Conservation (phyloP, 2,329 filamentous ascomycete genomes). For the Exophiala mesophila region DNA sequence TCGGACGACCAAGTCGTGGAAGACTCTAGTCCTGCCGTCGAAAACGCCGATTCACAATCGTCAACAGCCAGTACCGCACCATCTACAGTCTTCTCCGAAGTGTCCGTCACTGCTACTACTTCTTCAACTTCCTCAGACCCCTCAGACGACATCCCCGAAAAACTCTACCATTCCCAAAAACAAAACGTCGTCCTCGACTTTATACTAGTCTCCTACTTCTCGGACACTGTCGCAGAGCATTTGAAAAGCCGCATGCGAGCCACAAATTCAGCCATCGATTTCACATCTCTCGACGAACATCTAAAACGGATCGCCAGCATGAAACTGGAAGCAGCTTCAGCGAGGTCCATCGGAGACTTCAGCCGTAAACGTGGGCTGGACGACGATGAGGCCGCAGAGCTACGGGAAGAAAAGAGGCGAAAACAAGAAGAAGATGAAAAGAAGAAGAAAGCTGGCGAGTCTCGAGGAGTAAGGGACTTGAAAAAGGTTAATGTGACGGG, state of each 20-base stretch:
- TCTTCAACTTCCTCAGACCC: constrained; percentile 34
- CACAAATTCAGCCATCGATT: constrained; percentile 53
- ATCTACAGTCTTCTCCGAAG: constrained; percentile 34
- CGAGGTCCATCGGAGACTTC: constrained; percentile 53
- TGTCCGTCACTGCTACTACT: constrained; percentile 35
- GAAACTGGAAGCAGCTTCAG: constrained; percentile 64
- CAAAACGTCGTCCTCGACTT: constrained; percentile 47
- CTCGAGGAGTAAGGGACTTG: constrained; percentile 69
- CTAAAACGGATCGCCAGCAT: constrained; percentile 61
- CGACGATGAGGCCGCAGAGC: constrained; percentile 40
- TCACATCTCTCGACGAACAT: constrained; percentile 66
- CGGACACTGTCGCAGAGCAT: constrained; percentile 33
- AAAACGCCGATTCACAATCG: constrained; percentile 24
- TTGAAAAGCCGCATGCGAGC: constrained; percentile 29
- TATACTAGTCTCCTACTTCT: constrained; percentile 47
- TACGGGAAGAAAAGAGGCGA: constrained; percentile 72
- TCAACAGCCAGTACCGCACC: constrained; percentile 30
- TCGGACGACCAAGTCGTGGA: constrained; percentile 27
- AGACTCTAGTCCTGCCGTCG: constrained; percentile 27
- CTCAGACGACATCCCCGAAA: constrained; percentile 31
- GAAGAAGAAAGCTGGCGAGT: constrained; percentile 70
- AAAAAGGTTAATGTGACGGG: constrained; percentile 86
- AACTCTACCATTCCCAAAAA: constrained; percentile 41
- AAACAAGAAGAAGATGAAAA: constrained; percentile 86
- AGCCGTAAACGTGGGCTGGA: constrained; percentile 41